phyloP scores from a whole-genome alignment of 2,329 filamentous ascomycete species.

The Cladophialophora exuberans region DNA sequence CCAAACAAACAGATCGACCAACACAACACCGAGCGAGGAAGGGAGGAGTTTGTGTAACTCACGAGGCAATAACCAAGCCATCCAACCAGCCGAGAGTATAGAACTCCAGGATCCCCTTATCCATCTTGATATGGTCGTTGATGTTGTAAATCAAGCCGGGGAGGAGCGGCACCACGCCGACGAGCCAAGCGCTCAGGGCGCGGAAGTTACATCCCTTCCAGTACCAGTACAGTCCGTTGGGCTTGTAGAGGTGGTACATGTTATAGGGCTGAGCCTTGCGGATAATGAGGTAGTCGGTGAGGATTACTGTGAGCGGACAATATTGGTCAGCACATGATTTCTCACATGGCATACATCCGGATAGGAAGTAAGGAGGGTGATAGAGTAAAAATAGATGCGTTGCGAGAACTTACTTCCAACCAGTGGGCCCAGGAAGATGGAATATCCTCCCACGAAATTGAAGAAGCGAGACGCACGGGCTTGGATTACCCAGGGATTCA shows the following conservation, averaged over 20 bases:
- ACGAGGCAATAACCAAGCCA: conserved; percentile 52
- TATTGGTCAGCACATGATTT: too few species aligned
- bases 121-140: conserved; percentile 41
- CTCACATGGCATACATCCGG: too few species aligned
- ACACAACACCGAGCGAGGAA: neutral
- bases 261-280: conserved; percentile 43
- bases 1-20: too few species aligned
- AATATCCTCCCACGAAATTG: conserved; percentile 35
- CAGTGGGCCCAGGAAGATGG: conserved; percentile 46
- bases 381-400: conserved; percentile 19
- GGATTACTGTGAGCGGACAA: conserved; percentile 62
- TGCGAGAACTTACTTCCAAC: conserved; percentile 57
- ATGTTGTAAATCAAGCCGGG: conserved; percentile 57
- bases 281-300: conserved; percentile 34
- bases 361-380: neutral
- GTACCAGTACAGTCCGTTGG: conserved; percentile 56
- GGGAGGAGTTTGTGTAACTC: neutral
- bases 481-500: conserved; percentile 37
- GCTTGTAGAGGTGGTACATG: conserved; percentile 56
- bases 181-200: conserved; percentile 60
- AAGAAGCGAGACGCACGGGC: conserved; percentile 33
- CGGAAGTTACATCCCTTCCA: conserved; percentile 60
- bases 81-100: conserved; percentile 68
- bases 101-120: conserved; percentile 54
- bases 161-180: conserved; percentile 59